Conservation (phyloP, 2,329 filamentous ascomycete species). For the Dactylellina parvicollis region DNA sequence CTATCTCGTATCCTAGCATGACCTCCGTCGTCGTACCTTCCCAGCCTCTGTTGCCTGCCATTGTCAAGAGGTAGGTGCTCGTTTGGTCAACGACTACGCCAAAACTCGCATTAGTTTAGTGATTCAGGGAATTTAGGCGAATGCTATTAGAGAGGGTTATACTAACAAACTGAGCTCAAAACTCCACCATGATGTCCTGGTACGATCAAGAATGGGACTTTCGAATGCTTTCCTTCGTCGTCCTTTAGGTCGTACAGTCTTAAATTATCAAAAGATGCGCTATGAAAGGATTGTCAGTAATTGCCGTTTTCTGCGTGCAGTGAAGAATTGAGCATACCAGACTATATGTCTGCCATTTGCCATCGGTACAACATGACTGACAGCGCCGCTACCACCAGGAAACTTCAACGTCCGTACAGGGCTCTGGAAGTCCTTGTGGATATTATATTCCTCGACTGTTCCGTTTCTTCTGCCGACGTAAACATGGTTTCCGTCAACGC, state of each 20-base stretch:
- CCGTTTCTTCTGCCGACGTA: constrained; percentile 91
- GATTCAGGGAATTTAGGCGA: too few relatives aligned
- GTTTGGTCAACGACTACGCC: constrained; percentile 79
- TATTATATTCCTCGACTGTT: constrained; percentile 91
- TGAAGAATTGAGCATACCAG: constrained; percentile 68
- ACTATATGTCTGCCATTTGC: constrained; percentile 90
- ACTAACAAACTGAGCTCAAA: constrained; percentile 57
- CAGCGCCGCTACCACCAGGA: constrained; percentile 85
- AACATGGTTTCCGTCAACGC: constrained; percentile 91
- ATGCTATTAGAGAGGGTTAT: neutral
- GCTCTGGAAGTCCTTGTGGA: constrained; percentile 80
- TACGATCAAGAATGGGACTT: constrained; percentile 94
- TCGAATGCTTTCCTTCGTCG: constrained; percentile 74
- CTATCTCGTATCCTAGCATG: constrained; percentile 91
- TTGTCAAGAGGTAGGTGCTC: constrained; percentile 88
- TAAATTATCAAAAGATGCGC: constrained; percentile 63
- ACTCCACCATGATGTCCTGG: constrained; percentile 73
- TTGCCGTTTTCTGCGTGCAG: neutral
- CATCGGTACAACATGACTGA: constrained; percentile 90
- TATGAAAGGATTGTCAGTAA: constrained; percentile 16
- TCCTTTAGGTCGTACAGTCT: constrained; percentile 87
- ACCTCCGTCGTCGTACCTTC: constrained; percentile 91
- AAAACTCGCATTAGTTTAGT: too few relatives aligned
- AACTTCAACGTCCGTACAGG: constrained; percentile 85
- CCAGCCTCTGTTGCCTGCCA: constrained; percentile 92